Evolutionary conservation across 2,329 filamentous ascomycete genomes (phyloP), one percentile per base, ranked within the genome.

Genomic region (Raffaelea ambrosiae): DNA sequence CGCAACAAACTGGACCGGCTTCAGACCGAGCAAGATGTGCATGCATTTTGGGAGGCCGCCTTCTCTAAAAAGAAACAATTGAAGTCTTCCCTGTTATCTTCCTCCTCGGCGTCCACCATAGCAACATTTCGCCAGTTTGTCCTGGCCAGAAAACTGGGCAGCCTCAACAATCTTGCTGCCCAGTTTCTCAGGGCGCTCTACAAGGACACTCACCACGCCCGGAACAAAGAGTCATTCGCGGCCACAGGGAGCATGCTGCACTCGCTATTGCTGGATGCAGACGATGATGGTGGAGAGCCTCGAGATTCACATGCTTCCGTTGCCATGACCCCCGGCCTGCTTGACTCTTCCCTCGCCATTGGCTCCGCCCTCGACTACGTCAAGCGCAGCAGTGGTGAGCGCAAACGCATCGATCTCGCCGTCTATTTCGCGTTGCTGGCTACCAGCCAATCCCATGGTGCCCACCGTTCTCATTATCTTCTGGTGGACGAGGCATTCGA

Each of bases 401-500:
- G 62, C n/a, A 64, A 63, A 42, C 60, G 62, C 40, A 57, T 63
- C 33, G 61, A 64, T 49, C 58, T 64, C 0, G 62, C 62, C 22
- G 54, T 64, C n/a, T 63, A 64, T 51, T 63, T 64, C 36, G 59
- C 61, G 14, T 54, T 64, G 19, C 53, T 62, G 46, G 53, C 57
- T 44, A 52, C 63, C 26, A 46, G 53, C 36, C 57, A 61, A 48
- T 53, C 58, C 1, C 51, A 55, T 16, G 58, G 58, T 35, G 41
- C 55, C 5, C 59, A 64, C 50, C 56, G 60, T 21, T 58, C 62
- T 4, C 53, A 59, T n/a, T 64, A 64, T 45, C 52, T 64, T 48
- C 58, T 64, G 14, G 54, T 64, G 5, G 62, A 64, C 44, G 62
- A 64, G 54, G 61, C 56, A 3, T 62, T 64, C 48, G 62, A 64